These are phyloP conservation scores for Ogataea glucozyma DNA, from an alignment of 805 yeast genomes.

Conservation along the genomic window DNA sequence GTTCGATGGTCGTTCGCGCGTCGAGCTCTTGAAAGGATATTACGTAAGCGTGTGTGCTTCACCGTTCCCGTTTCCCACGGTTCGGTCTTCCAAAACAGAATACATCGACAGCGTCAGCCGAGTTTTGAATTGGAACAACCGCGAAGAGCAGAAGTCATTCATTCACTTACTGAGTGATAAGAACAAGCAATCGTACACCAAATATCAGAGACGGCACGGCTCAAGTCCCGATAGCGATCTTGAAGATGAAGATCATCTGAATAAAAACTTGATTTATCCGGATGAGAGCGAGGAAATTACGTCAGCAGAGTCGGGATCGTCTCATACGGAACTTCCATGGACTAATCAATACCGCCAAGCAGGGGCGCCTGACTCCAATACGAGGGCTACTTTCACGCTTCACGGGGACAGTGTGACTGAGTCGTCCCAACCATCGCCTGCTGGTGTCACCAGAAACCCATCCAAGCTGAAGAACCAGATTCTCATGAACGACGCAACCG, in stretches of 20 bases:
- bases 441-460: constrained; percentile 21
- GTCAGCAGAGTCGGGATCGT: too few relatives aligned
- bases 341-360: constrained; percentile 3
- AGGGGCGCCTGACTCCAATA: not conserved
- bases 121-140: constrained; percentile 89
- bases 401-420: constrained; percentile 8
- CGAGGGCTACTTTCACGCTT: constrained; percentile 8
- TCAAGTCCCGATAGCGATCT: constrained; percentile 22
- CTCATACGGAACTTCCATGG: too few relatives aligned
- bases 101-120: constrained; percentile 83
- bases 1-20: constrained; percentile 88
- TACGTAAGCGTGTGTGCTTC: constrained; percentile 84
- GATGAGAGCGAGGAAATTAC: constrained; percentile 1
- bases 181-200: constrained; percentile 47
- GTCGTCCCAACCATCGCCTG: not conserved
- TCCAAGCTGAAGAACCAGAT: constrained; percentile 21
- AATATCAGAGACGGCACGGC: constrained; percentile 24
- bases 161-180: constrained; percentile 58
- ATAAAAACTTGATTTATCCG: constrained; percentile 12
- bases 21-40: constrained; percentile 80
- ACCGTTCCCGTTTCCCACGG: constrained; percentile 93
- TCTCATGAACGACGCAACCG: constrained; percentile 10
- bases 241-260: constrained; percentile 26
- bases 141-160: constrained; percentile 86
- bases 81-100: constrained; percentile 69